A percentile compares a stretch with the other conserved stretches of the same genome.
Evolutionary conservation across 1,139 yeast genomes (phyloP).

Genomic region (Geotrichum candidum): DNA sequence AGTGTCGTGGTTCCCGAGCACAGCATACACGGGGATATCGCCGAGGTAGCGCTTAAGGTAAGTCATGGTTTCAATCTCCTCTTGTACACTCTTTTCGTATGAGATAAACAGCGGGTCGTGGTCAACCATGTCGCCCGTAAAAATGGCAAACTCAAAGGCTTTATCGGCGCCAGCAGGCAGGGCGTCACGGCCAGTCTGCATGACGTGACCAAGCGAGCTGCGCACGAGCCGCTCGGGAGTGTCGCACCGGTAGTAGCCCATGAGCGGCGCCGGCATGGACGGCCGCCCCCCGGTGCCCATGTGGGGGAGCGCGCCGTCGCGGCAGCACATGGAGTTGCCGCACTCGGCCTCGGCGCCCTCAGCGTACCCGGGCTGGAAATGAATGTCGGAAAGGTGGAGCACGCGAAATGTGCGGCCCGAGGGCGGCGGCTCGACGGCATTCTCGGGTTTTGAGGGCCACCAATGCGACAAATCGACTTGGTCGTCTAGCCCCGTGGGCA

Average conservation of each 20-base stretch:
- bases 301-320: constrained; percentile 34
- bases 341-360: constrained; percentile 61
- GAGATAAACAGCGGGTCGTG: constrained; percentile 53
- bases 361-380: constrained; percentile 50
- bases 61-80: constrained; percentile 48
- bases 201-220: constrained; percentile 47
- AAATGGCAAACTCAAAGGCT: constrained; percentile 51
- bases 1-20: constrained; percentile 67
- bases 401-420: constrained; percentile 49
- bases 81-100: constrained; percentile 43
- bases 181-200: constrained; percentile 14
- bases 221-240: constrained; percentile 52
- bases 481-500: constrained; percentile 41
- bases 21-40: constrained; percentile 55
- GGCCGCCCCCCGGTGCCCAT: constrained; percentile 32
- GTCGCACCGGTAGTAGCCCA: constrained; percentile 59
- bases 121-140: constrained; percentile 67
- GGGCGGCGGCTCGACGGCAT: constrained; percentile 36
- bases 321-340: constrained; percentile 47
- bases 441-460: constrained; percentile 41
- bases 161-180: constrained; percentile 20
- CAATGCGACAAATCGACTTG: constrained; percentile 37
- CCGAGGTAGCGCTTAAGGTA: constrained; percentile 52
- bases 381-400: constrained; percentile 63
- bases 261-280: constrained; percentile 50